Evolutionary conservation across 805 yeast genomes (phyloP), one percentile per base, ranked within the genome.

Genomic region (Kodamaea leandrae): DNA sequence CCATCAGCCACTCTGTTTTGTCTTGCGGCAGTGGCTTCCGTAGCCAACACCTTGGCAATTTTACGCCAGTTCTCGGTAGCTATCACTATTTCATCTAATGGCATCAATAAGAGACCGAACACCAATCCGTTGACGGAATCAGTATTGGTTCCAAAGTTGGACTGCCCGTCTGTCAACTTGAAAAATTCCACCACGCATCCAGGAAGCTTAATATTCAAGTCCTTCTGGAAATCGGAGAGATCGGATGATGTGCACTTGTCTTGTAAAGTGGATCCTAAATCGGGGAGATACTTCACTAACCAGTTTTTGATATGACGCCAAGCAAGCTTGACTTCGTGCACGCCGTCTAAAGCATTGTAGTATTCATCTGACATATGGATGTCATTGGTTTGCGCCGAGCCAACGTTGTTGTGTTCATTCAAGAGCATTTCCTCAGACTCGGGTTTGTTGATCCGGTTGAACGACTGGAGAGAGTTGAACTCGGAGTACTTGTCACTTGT

Each of bases 301-400:
- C 97, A 91, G 14, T 78, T 70, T 50, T 86, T 91, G 43, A 91
- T 80, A 54, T 90, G 90, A 47, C 85, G 76, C 98, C 98, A 91
- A 9, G 96, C 85, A 16, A 81, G 76, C 26, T 83, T 71, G 2
- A 77, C 70, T 47, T 90, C 87, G 40, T 91, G 80, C 18, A 85
- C 82, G 36, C 95, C 95, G 32, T 79, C 84, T 13, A 58, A 63
- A 53, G 18, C 40, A 24, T 58, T 60, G 10, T 55, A 55, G 14
- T 57, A 52, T 52, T 48, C 74, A 42, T 58, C 72, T 45, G 57
- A 66, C 36, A 39, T 45, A 13, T 41, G 44, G 26, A 61, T 49
- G 2, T 47, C 53, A 4, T 54, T 42, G n/a, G 62, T 44, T 13
- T 57, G 56, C 23, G 47, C 51, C 39, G 57, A 52, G 12, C 32